phyloP scores from a whole-genome alignment of 306 rosid genomes.

The Begonia masoniana region DNA sequence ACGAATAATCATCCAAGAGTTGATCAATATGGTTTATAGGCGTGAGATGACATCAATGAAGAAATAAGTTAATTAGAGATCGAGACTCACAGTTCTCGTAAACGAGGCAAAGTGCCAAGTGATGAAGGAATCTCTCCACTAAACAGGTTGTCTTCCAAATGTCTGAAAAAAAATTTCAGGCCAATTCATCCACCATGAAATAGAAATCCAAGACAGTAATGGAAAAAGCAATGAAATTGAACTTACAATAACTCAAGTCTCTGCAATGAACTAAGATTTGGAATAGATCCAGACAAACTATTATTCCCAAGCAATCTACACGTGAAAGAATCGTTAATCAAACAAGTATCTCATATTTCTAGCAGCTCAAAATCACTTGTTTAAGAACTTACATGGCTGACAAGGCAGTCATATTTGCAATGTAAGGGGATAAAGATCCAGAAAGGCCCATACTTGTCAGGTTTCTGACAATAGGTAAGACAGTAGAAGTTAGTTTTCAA shows the following conservation, averaged over 20 bases:
- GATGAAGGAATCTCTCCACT: conserved; percentile 71
- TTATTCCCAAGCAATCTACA: conserved; percentile 83
- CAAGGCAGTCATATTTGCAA: conserved; percentile 83
- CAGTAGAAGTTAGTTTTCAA: conserved; percentile 15
- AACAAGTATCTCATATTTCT: conserved; percentile 3
- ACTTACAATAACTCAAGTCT: conserved; percentile 68
- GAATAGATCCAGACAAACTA: conserved; percentile 69
- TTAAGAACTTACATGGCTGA: conserved; percentile 45
- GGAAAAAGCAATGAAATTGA: conserved; percentile 8
- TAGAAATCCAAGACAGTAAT: neutral
- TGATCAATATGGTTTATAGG: too few relatives aligned
- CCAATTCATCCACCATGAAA: too few relatives aligned
- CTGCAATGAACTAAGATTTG: conserved; percentile 56
- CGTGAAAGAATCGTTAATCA: conserved; percentile 13
- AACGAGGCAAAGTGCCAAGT: conserved; percentile 42
- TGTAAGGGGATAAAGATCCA: conserved; percentile 56
- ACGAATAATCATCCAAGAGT: too few relatives aligned
- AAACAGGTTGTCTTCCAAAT: conserved; percentile 71
- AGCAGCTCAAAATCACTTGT: neutral
- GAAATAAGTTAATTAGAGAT: too few relatives aligned
- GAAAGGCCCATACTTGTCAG: conserved; percentile 72
- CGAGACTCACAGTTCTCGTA: conserved; percentile 64
- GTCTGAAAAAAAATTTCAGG: conserved; percentile 24
- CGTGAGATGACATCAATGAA: neutral
- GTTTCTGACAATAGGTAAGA: conserved; percentile 46